Base-by-base conservation (phyloP, 306 rosid genomes). In the Sindora glabra region DNA sequence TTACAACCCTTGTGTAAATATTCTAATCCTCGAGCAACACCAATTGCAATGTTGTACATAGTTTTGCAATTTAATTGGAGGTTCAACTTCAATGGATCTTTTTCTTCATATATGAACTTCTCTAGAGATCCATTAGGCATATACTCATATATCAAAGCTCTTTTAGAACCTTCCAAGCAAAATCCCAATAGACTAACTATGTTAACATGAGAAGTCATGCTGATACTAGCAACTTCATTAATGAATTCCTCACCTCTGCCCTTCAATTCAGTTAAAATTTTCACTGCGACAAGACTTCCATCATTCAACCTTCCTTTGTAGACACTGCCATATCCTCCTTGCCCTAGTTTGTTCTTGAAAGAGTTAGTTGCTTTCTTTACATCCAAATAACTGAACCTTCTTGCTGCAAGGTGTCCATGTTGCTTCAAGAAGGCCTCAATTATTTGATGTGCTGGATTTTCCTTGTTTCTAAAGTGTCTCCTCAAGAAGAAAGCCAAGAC, bases 1-100 rank as follows among this genome's bases (percentile, higher is more conserved):
- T 40, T 58, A 15, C 74, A 69, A 5, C 74, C 61, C 0, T 46
- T 50, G 1, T 69, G 74, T 27, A 69, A 40, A 5, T 59, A 69
- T 46, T 59, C 74, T 15, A 69, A 37, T 2, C 74, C 74, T 30
- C 21, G 40, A 27, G 74, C 74, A 59, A 59, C 23, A 21, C 74
- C 74, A 0, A 69, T 22, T n/a, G 67, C 5, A 19, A 69, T 69
- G 15, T 0, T 5, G 6, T 26, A 36, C 22, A 49, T 14, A 14
- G 48, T 18, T 29, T 69, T 61, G 60, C 67, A 69, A 9, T 10
- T 45, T 26, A 69, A 33, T 0, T 34, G 25, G 1, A 2, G 38
- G 10, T 27, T 10, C 3, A 6, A 9, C 8, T 8, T 6, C 0
- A 23, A 5, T 1, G 17, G 39, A 4, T 17, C 5, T 1, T 47